Conservation (phyloP, 164 flowering plant genomes). For the Vitis riparia region DNA sequence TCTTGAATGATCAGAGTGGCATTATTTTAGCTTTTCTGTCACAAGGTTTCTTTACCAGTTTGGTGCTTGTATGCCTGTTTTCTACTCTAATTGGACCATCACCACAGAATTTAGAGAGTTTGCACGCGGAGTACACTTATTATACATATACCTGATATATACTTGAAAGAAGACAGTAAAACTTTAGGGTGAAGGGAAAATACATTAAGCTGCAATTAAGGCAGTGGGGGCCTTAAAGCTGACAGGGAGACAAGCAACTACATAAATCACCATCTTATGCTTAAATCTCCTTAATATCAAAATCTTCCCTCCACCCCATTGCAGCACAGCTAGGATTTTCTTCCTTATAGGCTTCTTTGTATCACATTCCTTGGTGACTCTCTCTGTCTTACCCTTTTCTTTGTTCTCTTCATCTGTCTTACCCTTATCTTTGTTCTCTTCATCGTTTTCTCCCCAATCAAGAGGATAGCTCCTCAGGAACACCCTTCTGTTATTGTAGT, state of each 20-base stretch:
- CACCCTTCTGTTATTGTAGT: conserved; percentile 46
- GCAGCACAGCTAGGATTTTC: conserved; percentile 28
- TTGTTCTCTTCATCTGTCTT: background rate
- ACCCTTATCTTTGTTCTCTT: conserved; percentile 1
- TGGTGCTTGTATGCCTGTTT: too few relatives aligned
- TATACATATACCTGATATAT: background rate
- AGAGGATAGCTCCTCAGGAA: conserved; percentile 64
- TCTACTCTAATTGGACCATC: too few relatives aligned
- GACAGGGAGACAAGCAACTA: conserved; percentile 40
- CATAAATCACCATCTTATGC: conserved; percentile 31
- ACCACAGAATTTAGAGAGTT: background rate
- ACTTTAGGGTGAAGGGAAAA: background rate
- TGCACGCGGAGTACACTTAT: background rate
- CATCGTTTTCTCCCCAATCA: conserved; percentile 34
- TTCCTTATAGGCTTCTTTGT: conserved; percentile 20
- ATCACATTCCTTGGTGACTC: background rate
- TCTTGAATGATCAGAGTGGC: too few relatives aligned
- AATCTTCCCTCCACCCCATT: conserved; percentile 41
- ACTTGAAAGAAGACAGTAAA: background rate
- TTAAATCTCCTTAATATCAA: conserved; percentile 37
- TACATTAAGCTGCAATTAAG: conserved; percentile 18
- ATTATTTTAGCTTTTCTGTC: too few relatives aligned
- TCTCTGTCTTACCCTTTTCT: conserved; percentile 2
- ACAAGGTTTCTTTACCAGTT: too few relatives aligned
- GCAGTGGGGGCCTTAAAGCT: conserved; percentile 29